A percentile compares a stretch with the other conserved stretches of the same genome.
Evolutionary conservation across 2,329 filamentous ascomycete genomes (phyloP).

Genomic region (Fonsecaea nubica): DNA sequence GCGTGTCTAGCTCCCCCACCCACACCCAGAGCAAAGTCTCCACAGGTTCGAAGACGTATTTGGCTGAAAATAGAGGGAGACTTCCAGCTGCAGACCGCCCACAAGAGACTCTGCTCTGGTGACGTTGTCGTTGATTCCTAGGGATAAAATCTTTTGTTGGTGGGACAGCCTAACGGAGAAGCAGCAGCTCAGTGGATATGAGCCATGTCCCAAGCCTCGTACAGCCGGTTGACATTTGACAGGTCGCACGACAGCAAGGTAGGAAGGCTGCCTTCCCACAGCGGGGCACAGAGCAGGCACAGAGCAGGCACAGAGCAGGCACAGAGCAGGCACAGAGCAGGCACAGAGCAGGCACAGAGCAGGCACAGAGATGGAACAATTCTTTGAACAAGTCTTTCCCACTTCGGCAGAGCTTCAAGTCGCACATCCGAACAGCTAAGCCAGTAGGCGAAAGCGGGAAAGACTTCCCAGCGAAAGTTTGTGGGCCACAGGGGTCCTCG

Average conservation of each 20-base stretch:
- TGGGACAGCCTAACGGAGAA: conserved; percentile 19
- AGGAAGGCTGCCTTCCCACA: conserved; percentile 23
- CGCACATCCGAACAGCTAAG: conserved; percentile 12
- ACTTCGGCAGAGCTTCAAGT: conserved; percentile 18
- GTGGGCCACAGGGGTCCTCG: conserved; percentile 1
- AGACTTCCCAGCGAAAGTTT: conserved; percentile 1
- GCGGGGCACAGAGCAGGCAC: conserved; percentile 15
- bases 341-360: too few species aligned
- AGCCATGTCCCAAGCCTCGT: conserved; percentile 16
- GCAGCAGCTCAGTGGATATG: conserved; percentile 17
- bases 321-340: too few species aligned
- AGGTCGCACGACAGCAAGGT: conserved; percentile 29
- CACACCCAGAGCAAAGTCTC: conserved; percentile 4
- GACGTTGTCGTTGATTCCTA: conserved; percentile 21
- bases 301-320: too few species aligned
- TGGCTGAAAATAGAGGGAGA: not conserved
- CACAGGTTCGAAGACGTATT: conserved; percentile 2
- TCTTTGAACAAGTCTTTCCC: conserved; percentile 14
- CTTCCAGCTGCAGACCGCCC: conserved; percentile 9
- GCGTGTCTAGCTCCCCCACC: not conserved
- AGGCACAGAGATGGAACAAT: not conserved
- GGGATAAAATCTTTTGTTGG: conserved; percentile 16
- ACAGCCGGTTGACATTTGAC: conserved; percentile 32
- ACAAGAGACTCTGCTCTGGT: conserved; percentile 1
- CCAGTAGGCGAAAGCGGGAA: conserved; percentile 1